Evolutionary conservation across 2,329 filamentous ascomycete species (phyloP).

Genomic region (Metarhizium rileyi): DNA sequence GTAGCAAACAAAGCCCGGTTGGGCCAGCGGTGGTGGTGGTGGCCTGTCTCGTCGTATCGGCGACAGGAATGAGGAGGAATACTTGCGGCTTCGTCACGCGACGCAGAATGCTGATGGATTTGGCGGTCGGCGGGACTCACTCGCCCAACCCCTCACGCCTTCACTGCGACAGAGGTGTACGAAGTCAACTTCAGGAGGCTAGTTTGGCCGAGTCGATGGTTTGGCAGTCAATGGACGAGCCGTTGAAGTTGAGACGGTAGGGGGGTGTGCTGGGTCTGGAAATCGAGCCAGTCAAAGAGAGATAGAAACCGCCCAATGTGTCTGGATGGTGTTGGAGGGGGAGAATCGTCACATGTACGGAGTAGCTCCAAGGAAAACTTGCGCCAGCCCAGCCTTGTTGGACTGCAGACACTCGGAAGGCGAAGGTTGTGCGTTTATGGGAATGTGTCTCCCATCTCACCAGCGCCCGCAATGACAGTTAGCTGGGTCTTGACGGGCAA

Average conservation of each 20-base stretch:
- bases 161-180: not conserved
- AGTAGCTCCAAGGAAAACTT: not conserved
- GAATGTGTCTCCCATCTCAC: not conserved
- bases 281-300: not conserved
- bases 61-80: not conserved
- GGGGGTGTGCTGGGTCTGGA: not conserved
- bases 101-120: slow-evolving; percentile 5
- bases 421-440: not conserved
- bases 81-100: slow-evolving; percentile 9
- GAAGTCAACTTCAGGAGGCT: not conserved
- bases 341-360: not conserved
- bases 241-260: not conserved
- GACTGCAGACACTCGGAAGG: not conserved
- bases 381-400: not conserved
- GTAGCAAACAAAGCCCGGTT: not conserved
- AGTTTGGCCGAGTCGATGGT: not conserved
- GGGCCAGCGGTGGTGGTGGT: not conserved
- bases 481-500: not conserved
- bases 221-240: not conserved
- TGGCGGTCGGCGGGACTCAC: not conserved
- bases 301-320: not conserved
- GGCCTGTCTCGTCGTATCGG: not conserved
- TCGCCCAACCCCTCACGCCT: not conserved
- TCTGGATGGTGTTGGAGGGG: not conserved
- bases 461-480: not conserved